Base-by-base conservation (phyloP, 495 filamentous ascomycete genomes). In the Glarea lozoyensis region DNA sequence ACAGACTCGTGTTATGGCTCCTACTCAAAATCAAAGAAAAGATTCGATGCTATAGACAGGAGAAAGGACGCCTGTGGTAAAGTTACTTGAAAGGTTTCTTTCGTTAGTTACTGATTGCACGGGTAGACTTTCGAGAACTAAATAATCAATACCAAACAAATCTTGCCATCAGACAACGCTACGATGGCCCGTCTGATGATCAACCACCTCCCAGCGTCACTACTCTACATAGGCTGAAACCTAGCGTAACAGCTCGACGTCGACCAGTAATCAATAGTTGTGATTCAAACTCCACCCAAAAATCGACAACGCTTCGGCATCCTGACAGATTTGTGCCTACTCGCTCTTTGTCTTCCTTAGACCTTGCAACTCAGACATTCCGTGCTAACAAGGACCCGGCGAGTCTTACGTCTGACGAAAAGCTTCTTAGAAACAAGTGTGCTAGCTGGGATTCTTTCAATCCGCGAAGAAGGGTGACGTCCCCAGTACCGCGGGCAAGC, bases 361-460 rank as follows among this genome's bases (percentile, higher is more conserved):
- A 46, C 40, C 45, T 45, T 11, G 38, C 48, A 1, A 45, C 24
- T 13, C 39, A 51, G 23, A 52, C 40, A 19, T 88, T 80, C 54
- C 79, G 69, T 45, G 57, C 81, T n/a, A 74, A 69, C 55, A 89
- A 85, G 60, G 59, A 65, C 33, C 64, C 75, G 2, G 60, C 74
- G 19, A 68, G 76, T 40, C 61, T 94, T 25, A 76, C 76, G 0
- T 52, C 64, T 11, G 60, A 65, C 21, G 85, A 90, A 53, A 79
- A 65, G 45, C 52, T 85, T 6, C 57, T 81, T 10, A 75, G 84
- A 3, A 65, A 69, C 38, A 69, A 70, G 22, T 65, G 66, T 24
- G 70, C 64, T 12, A 70, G 66, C 7, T 70, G 75, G 18, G 84
- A 92, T 48, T 78, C 82, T 0, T 92, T 94, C 53, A 69, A 73